Percentiles rank a stretch among this genome's conserved stretches.
Conservation (phyloP, 1,284 basidiomycete genomes). For the Ceraceosorus guamensis region DNA sequence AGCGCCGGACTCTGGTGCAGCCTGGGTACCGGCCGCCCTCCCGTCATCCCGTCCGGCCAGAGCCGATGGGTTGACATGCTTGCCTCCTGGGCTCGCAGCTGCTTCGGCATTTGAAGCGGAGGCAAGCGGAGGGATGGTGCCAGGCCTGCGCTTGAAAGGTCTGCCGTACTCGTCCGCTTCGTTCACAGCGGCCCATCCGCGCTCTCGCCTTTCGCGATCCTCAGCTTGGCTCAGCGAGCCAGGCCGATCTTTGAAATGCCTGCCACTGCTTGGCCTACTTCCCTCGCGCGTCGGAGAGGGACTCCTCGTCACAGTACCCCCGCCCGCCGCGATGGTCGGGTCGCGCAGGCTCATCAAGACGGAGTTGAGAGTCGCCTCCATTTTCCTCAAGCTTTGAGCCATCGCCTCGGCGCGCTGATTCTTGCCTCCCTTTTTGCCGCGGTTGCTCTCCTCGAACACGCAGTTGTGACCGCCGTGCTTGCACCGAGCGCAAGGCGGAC, state of each 20-base stretch:
- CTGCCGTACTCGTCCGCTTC: conserved; percentile 5
- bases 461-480: conserved; percentile 41
- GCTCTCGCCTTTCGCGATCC: neutral
- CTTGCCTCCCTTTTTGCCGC: conserved; percentile 45
- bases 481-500: conserved; percentile 73
- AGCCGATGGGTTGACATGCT: conserved; percentile 3
- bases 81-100: conserved; percentile 2
- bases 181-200: neutral
- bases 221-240: neutral
- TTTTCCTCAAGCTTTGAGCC: conserved; percentile 43
- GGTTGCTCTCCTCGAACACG: conserved; percentile 45
- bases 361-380: conserved; percentile 42
- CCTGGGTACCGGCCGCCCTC: neutral
- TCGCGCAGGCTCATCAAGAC: conserved; percentile 40
- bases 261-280: neutral
- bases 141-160: neutral
- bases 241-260: conserved; percentile 4
- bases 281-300: conserved; percentile 12
- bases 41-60: neutral
- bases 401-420: conserved; percentile 40
- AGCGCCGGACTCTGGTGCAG: neutral
- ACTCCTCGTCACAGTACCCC: conserved; percentile 27
- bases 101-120: neutral
- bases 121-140: neutral
- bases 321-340: conserved; percentile 23